Evolutionary conservation across 345 rosid species (phyloP).

Genomic region (Geranium brycei): DNA sequence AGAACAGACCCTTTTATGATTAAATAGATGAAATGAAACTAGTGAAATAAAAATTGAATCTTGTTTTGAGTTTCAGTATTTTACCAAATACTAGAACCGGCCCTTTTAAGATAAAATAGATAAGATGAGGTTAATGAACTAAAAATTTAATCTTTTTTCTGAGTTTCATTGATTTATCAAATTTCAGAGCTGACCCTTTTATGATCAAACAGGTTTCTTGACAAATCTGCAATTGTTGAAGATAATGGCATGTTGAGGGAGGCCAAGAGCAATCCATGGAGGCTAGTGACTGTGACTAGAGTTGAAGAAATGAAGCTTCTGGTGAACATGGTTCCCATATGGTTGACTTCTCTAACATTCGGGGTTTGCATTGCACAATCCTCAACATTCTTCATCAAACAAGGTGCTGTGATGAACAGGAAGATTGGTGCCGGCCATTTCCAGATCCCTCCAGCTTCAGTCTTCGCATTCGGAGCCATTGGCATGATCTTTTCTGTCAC

Average conservation of each 20-base stretch:
- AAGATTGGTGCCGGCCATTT: conserved; percentile 19
- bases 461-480: conserved; percentile 22
- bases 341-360: conserved; percentile 15
- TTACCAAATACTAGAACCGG: no score
- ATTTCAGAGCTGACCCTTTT: no score
- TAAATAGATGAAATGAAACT: no score
- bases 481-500: conserved; percentile 28
- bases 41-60: no score
- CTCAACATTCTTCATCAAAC: conserved; percentile 21
- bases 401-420: conserved; percentile 34
- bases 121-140: conserved; percentile 19
- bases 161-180: neutral
- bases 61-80: neutral
- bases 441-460: conserved; percentile 34
- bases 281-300: conserved; percentile 18
- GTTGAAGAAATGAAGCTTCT: conserved; percentile 35
- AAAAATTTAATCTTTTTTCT: no score
- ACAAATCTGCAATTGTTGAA: conserved; percentile 20
- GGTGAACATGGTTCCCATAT: conserved; percentile 18
- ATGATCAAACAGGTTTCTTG: conserved; percentile 12
- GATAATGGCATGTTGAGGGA: neutral
- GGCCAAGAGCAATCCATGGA: conserved; percentile 8
- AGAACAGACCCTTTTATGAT: no score
- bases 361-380: conserved; percentile 15
- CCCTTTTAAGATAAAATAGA: neutral